A percentile compares a stretch with the other conserved stretches of the same genome.
Evolutionary conservation across 257 asterid genomes (phyloP).

Genomic region (Plantago ovata): DNA sequence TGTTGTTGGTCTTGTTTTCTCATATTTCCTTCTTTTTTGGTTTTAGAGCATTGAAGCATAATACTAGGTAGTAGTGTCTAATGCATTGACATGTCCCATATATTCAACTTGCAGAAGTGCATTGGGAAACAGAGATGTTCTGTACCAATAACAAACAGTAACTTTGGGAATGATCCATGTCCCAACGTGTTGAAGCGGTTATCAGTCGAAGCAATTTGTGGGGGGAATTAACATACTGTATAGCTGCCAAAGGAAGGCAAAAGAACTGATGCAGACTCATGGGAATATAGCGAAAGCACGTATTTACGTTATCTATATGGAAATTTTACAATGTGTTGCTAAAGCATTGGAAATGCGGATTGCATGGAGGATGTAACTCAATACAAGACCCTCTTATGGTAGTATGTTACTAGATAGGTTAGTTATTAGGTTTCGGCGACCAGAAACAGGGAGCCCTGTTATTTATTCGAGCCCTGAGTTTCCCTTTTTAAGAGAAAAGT

Average conservation of each 20-base stretch:
- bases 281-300: neutral
- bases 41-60: too few relatives aligned
- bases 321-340: constrained; percentile 11
- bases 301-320: neutral
- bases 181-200: constrained; percentile 68
- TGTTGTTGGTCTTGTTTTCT: too few relatives aligned
- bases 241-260: constrained; percentile 13
- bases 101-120: constrained; percentile 56
- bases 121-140: constrained; percentile 67
- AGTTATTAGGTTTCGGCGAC: constrained; percentile 32
- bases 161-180: constrained; percentile 85
- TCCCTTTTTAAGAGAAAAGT: constrained; percentile 50
- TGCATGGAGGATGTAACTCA: constrained; percentile 26
- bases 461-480: constrained; percentile 23
- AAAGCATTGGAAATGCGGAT: constrained; percentile 20
- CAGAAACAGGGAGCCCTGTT: constrained; percentile 26
- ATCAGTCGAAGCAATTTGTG: constrained; percentile 82
- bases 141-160: constrained; percentile 63
- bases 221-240: constrained; percentile 23
- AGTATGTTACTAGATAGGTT: constrained; percentile 25
- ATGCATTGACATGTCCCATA: neutral
- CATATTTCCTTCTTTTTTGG: too few relatives aligned
- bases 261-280: constrained; percentile 18
- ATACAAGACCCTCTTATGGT: constrained; percentile 20
- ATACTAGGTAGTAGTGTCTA: neutral